A percentile compares a stretch with the other conserved stretches of the same genome.
These are phyloP conservation scores for Nicotiana obtusifolia DNA, from an alignment of 257 asterid genomes.

Conservation along the genomic window DNA sequence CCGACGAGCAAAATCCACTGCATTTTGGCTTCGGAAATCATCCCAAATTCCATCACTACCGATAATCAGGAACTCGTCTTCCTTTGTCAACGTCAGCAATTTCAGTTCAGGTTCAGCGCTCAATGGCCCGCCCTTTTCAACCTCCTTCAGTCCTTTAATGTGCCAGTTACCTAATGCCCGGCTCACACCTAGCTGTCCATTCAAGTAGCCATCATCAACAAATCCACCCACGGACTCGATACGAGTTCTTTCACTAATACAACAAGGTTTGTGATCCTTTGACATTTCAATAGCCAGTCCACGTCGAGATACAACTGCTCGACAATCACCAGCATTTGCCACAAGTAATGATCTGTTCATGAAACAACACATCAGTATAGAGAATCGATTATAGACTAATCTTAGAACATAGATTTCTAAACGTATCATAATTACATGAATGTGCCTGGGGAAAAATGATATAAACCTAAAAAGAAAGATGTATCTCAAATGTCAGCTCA, in stretches of 20 bases:
- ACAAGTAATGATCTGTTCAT: slow-evolving; percentile 71
- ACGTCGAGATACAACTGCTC: slow-evolving; percentile 75
- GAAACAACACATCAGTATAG: neutral
- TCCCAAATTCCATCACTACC: slow-evolving; percentile 94
- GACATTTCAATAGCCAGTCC: slow-evolving; percentile 89
- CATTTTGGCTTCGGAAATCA: slow-evolving; percentile 74
- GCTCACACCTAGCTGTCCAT: slow-evolving; percentile 68
- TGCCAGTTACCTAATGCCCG: slow-evolving; percentile 96
- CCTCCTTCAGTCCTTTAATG: slow-evolving; percentile 73
- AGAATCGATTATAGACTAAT: neutral
- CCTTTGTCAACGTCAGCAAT: slow-evolving; percentile 54
- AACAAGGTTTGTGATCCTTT: slow-evolving; percentile 70
- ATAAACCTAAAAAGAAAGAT: neutral
- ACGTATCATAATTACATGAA: neutral
- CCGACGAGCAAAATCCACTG: slow-evolving; percentile 75
- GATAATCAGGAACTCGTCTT: slow-evolving; percentile 83
- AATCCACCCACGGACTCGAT: slow-evolving; percentile 78
- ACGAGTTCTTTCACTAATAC: slow-evolving; percentile 51
- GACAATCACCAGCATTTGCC: slow-evolving; percentile 91
- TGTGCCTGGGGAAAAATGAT: neutral
- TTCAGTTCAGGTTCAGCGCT: slow-evolving; percentile 90
- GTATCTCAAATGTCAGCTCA: neutral
- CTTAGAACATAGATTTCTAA: neutral
- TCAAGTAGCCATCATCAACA: slow-evolving; percentile 65
- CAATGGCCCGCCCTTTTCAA: slow-evolving; percentile 60